A percentile compares a stretch with the other conserved stretches of the same genome.
Evolutionary conservation across 1,139 yeast species (phyloP).

Genomic region (Suhomyces guaymorum): DNA sequence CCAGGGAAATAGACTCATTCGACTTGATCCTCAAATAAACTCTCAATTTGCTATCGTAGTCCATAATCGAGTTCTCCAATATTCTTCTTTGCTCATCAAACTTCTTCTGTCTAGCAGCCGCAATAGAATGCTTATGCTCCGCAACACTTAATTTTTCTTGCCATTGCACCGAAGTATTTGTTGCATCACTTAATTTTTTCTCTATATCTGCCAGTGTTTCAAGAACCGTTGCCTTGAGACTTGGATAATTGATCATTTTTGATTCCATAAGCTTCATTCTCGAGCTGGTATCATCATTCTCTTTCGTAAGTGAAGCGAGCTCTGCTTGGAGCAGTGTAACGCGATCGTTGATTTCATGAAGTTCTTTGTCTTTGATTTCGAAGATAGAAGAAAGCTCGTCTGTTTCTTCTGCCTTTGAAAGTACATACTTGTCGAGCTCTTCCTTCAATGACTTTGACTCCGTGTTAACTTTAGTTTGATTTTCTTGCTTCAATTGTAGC

Average conservation of each 20-base stretch:
- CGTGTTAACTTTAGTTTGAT: constrained; percentile 16
- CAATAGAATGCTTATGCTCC: constrained; percentile 11
- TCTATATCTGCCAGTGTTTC: constrained; percentile 6
- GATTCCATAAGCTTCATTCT: constrained; percentile 16
- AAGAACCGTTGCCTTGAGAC: constrained; percentile 11
- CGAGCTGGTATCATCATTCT: constrained; percentile 7
- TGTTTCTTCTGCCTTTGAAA: constrained; percentile 19
- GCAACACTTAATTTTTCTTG: constrained; percentile 11
- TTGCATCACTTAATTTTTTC: constrained; percentile 7
- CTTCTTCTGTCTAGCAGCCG: constrained; percentile 20
- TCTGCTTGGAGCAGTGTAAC: constrained; percentile 11
- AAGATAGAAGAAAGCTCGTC: constrained; percentile 17
- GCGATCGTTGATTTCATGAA: constrained; percentile 9
- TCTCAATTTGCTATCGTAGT: constrained; percentile 40
- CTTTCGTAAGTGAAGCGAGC: constrained; percentile 2
- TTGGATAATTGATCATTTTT: constrained; percentile 18
- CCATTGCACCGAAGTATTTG: constrained; percentile 15
- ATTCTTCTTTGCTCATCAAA: constrained; percentile 37
- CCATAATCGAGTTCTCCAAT: constrained; percentile 56
- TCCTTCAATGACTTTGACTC: constrained; percentile 22
- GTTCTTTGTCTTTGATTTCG: constrained; percentile 16
- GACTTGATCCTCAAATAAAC: constrained; percentile 23
- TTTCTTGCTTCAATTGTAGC: constrained; percentile 15
- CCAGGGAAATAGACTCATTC: background rate
- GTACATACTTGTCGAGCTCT: constrained; percentile 20